A percentile compares a stretch with the other conserved stretches of the same genome.
Conservation (phyloP, 441 rosid species). For the Manihot esculenta region DNA sequence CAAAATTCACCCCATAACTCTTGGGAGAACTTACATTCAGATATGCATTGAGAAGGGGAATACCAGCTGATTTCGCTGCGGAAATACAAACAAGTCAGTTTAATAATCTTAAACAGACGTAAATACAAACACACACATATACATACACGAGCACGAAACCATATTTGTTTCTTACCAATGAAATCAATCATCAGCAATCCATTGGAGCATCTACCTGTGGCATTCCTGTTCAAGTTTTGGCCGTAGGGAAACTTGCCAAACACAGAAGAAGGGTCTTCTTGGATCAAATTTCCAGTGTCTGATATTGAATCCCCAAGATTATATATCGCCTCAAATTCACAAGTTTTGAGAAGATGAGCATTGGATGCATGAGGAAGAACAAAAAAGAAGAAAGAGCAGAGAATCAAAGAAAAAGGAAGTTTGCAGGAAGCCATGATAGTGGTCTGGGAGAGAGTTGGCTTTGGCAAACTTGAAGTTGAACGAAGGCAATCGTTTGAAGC, state of each 20-base stretch:
- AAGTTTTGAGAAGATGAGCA: not conserved
- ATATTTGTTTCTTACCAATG: constrained; percentile 8
- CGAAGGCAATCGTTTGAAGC: too few relatives aligned
- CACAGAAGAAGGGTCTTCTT: constrained; percentile 3
- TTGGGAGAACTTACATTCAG: not conserved
- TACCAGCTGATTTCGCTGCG: constrained; percentile 16
- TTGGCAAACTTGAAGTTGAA: too few relatives aligned
- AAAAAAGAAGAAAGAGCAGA: too few relatives aligned
- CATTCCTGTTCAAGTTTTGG: not conserved
- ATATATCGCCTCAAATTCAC: constrained; percentile 31
- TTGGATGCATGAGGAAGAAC: too few relatives aligned
- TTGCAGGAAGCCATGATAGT: too few relatives aligned
- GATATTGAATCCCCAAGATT: constrained; percentile 33
- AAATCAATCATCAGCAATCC: constrained; percentile 34
- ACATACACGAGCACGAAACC: not conserved
- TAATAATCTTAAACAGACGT: too few relatives aligned
- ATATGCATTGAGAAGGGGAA: constrained; percentile 14
- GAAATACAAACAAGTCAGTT: too few relatives aligned
- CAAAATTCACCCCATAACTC: constrained; percentile 12
- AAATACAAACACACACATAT: too few relatives aligned
- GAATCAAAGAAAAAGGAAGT: too few relatives aligned
- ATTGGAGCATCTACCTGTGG: constrained; percentile 37
- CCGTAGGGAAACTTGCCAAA: constrained; percentile 31
- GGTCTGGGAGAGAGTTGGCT: too few relatives aligned
- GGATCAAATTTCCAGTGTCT: constrained; percentile 22